Evolutionary conservation across 2,329 filamentous ascomycete genomes (phyloP), one percentile per base, ranked within the genome.

Genomic region (Colletotrichum falcatum): DNA sequence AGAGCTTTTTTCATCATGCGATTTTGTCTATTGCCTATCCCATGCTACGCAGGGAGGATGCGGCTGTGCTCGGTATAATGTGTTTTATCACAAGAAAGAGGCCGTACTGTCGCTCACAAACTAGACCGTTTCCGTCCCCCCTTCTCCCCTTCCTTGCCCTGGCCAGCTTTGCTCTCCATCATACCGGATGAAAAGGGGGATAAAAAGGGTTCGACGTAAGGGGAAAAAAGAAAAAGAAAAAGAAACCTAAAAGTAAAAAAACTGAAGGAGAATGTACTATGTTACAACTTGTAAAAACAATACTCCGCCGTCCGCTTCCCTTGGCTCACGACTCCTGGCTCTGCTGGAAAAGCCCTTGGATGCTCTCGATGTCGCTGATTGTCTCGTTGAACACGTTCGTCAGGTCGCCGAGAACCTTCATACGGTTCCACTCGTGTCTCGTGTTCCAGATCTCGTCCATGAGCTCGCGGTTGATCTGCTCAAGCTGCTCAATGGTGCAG

Each of bases 391-490:
- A 97, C 5, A 92, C 89, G 20, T 87, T 84, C 51, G 84, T 85
- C 46, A 97, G 86, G 46, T 85, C 83, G 55, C 83, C 83, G 18
- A 91, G 86, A 18, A 97, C 94, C 75, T 87, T 86, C 75, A 90
- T 91, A 53, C 96, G 89, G 81, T 99, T 96, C 89, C 93, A 96
- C 76, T 97, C 91, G 58, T 89, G 87, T 60, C 94, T 88, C 71
- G 88, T 88, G 71, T 86, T 87, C 96, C 96, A 99, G 54, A 98
- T 88, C 73, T 91, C 90, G 71, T 95, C 92, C 95, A 98, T 98
- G 73, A 98, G 84, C 74, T 92, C 90, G 9, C 94, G 91, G 79
- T 95, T 95, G 78, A 98, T 91, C 81, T 98, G 95, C 84, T 98
- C 95, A 26, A 99, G 84, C 80, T 99, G 95, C 82, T 99, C 96